phyloP scores from a whole-genome alignment of 1,139 yeast genomes.

The Geotrichum restrictum region DNA sequence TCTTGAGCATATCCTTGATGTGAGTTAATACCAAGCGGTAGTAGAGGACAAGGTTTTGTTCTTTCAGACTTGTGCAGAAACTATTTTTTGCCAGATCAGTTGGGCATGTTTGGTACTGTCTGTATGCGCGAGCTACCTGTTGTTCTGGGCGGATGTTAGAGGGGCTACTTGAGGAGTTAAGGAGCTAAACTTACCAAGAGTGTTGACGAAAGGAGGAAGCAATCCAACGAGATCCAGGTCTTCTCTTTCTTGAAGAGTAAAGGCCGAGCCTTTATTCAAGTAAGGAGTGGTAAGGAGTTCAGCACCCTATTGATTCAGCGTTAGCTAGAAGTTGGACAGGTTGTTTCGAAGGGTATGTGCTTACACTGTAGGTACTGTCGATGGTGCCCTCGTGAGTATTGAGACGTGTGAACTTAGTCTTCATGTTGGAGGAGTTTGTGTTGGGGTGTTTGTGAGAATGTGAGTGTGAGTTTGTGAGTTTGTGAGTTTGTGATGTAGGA shows the following conservation, averaged over 20 bases:
- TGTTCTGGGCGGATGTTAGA: too few relatives aligned
- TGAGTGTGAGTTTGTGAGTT: too few relatives aligned
- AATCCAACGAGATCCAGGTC: slow-evolving; percentile 76
- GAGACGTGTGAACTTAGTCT: slow-evolving; percentile 51
- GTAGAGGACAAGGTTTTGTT: slow-evolving; percentile 85
- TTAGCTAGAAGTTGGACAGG: not conserved
- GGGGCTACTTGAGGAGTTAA: too few relatives aligned
- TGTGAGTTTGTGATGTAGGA: too few relatives aligned
- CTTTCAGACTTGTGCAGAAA: slow-evolving; percentile 86
- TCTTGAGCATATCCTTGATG: slow-evolving; percentile 84
- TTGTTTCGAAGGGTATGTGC: too few relatives aligned
- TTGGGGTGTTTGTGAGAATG: too few relatives aligned
- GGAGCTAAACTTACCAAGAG: slow-evolving; percentile 45
- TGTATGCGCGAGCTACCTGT: slow-evolving; percentile 87
- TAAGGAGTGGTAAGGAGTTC: slow-evolving; percentile 67
- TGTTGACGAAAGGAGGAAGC: slow-evolving; percentile 76
- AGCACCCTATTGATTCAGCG: slow-evolving; percentile 21
- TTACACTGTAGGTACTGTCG: slow-evolving; percentile 70
- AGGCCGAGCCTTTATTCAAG: slow-evolving; percentile 92
- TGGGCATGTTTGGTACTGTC: slow-evolving; percentile 70
- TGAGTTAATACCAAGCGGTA: slow-evolving; percentile 83
- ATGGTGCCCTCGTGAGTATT: slow-evolving; percentile 71
- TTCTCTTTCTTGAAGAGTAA: slow-evolving; percentile 72
- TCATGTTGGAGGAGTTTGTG: not conserved
- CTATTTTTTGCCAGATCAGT: slow-evolving; percentile 87